Conservation (phyloP, 345 rosid genomes). For the Brassica nigra region DNA sequence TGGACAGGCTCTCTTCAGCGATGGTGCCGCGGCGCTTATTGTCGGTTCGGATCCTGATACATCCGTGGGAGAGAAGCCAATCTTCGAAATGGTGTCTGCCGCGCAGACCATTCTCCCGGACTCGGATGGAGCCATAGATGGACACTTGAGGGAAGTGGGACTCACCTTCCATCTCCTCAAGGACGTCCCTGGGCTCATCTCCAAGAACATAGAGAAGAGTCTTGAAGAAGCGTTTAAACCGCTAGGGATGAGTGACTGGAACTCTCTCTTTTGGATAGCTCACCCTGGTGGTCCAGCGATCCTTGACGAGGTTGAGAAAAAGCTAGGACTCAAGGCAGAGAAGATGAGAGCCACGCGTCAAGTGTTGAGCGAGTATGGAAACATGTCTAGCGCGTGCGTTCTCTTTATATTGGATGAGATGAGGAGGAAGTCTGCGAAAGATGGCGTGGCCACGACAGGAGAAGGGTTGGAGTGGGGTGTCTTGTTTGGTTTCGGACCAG, state of each 20-base stretch:
- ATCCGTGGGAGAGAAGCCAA: constrained; percentile 51
- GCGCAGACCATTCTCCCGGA: constrained; percentile 77
- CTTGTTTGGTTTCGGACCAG: constrained; percentile 82
- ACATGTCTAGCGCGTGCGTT: constrained; percentile 90
- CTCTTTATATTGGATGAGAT: constrained; percentile 72
- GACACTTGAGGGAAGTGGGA: constrained; percentile 74
- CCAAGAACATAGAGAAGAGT: constrained; percentile 71
- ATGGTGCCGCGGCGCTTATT: constrained; percentile 70
- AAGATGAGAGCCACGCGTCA: constrained; percentile 67
- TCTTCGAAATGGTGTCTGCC: constrained; percentile 63
- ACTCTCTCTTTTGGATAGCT: constrained; percentile 76
- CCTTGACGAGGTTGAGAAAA: constrained; percentile 58
- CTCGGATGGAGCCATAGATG: constrained; percentile 71
- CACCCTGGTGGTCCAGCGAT: constrained; percentile 86
- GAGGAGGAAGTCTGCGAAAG: constrained; percentile 59
- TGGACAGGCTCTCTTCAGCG: constrained; percentile 74
- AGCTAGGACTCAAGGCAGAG: constrained; percentile 53
- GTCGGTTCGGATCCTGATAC: constrained; percentile 65
- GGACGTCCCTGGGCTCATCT: constrained; percentile 66
- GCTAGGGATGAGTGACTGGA: constrained; percentile 74
- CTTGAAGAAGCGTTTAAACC: constrained; percentile 71
- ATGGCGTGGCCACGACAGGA: constrained; percentile 64
- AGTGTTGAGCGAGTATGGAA: constrained; percentile 68
- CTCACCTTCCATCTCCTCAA: constrained; percentile 65
- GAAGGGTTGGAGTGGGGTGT: constrained; percentile 92